phyloP scores from a whole-genome alignment of 2,329 filamentous ascomycete genomes.

The Aspergillus cejpii region DNA sequence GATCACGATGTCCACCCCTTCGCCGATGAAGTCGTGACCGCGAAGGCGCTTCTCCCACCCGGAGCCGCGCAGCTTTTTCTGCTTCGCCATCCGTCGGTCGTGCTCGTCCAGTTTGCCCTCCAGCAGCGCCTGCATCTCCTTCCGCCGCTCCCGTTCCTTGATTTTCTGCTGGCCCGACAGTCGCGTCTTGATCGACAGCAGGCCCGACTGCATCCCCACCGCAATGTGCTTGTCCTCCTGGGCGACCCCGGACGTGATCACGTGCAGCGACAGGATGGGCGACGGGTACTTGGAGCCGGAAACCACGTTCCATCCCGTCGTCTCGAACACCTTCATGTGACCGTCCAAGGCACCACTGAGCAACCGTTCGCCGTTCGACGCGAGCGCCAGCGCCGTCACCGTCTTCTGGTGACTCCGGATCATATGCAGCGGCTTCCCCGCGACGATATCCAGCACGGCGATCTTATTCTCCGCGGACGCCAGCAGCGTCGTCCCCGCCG shows the following conservation, averaged over 20 bases:
- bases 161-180: constrained; percentile 74
- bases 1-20: constrained; percentile 82
- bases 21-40: constrained; percentile 73
- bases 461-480: constrained; percentile 81
- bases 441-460: constrained; percentile 85
- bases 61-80: constrained; percentile 55
- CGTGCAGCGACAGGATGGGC: constrained; percentile 75
- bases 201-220: constrained; percentile 88
- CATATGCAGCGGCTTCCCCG: constrained; percentile 76
- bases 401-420: constrained; percentile 97
- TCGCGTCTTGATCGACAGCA: constrained; percentile 86
- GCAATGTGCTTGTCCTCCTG: constrained; percentile 85
- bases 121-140: constrained; percentile 76
- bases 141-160: constrained; percentile 67
- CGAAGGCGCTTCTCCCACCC: constrained; percentile 57
- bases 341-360: constrained; percentile 87
- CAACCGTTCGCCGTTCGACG: constrained; percentile 71
- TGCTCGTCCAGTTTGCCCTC: constrained; percentile 71
- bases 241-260: constrained; percentile 61
- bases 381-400: constrained; percentile 77
- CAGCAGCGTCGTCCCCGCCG: constrained; percentile 77
- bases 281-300: constrained; percentile 87
- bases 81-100: constrained; percentile 64
- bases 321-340: constrained; percentile 96
- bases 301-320: constrained; percentile 91